These are phyloP conservation scores for Daldinia grandis DNA, from an alignment of 495 filamentous ascomycete genomes.

Conservation along the genomic window DNA sequence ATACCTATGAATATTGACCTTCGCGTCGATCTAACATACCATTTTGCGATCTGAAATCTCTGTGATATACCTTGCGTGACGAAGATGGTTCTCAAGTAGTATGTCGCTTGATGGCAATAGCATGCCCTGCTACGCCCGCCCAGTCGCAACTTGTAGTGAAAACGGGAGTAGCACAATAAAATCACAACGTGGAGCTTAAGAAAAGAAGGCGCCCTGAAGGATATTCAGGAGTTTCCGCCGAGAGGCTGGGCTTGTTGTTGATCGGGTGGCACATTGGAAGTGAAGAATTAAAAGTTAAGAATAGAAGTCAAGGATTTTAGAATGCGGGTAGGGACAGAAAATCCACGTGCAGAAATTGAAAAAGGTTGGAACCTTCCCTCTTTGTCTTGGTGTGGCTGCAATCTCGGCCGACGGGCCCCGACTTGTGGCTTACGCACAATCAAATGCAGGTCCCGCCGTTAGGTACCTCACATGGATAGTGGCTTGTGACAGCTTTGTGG, in stretches of 20 bases:
- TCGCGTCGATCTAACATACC: conserved; percentile 18
- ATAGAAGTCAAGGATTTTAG: conserved; percentile 5
- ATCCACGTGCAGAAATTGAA: background rate
- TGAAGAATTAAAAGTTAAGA: conserved; percentile 1
- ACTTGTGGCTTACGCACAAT: background rate
- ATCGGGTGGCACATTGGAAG: conserved; percentile 15
- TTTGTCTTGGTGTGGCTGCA: background rate
- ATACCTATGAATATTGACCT: no score
- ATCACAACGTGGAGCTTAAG: background rate
- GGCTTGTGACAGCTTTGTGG: background rate
- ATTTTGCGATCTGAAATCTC: conserved; percentile 34
- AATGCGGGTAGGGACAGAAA: conserved; percentile 7
- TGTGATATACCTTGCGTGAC: conserved; percentile 15
- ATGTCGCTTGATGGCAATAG: conserved; percentile 17
- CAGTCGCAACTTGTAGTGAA: background rate
- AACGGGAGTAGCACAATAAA: background rate
- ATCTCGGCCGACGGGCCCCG: background rate
- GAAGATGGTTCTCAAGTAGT: conserved; percentile 17
- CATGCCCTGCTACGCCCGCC: conserved; percentile 23
- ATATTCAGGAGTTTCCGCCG: conserved; percentile 15
- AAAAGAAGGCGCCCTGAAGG: background rate
- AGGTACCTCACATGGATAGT: background rate
- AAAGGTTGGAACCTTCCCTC: background rate
- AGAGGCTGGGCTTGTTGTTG: conserved; percentile 10
- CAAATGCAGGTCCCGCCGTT: background rate